Evolutionary conservation across 768 basidiomycete genomes (phyloP).

Genomic region (Boletellus emodensis): DNA sequence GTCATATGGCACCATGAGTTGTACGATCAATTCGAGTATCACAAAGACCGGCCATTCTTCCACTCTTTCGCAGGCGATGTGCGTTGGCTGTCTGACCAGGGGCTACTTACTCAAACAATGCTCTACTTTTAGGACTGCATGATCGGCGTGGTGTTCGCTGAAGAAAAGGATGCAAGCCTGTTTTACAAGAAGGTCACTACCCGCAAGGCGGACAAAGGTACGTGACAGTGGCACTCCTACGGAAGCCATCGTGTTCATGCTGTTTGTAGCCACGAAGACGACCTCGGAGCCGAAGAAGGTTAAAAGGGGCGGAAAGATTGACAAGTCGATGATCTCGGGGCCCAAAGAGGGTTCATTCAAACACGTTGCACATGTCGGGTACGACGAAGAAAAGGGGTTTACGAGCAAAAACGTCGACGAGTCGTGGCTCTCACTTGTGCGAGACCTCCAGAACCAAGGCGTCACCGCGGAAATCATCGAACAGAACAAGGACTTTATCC

Average conservation of each 20-base stretch:
- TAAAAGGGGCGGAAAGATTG: conserved; percentile 71
- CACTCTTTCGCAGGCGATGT: conserved; percentile 93
- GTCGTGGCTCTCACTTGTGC: conserved; percentile 77
- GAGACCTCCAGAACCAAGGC: conserved; percentile 59
- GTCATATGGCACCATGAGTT: conserved; percentile 93
- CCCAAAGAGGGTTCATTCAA: conserved; percentile 77
- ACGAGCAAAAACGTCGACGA: conserved; percentile 84
- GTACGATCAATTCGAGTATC: conserved; percentile 76
- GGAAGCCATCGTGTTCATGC: conserved; percentile 3
- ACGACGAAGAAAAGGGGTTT: conserved; percentile 82
- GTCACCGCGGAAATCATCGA: conserved; percentile 65
- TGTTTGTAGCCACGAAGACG: conserved; percentile 40
- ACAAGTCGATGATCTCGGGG: conserved; percentile 89
- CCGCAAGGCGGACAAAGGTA: conserved; percentile 61
- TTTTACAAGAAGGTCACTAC: conserved; percentile 81
- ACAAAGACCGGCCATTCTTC: conserved; percentile 84
- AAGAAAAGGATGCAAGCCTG: conserved; percentile 77
- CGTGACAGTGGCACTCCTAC: conserved; percentile 11
- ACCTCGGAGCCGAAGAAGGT: conserved; percentile 51
- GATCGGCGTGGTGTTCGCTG: conserved; percentile 87
- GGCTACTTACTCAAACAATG: neutral
- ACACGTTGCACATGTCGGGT: conserved; percentile 95
- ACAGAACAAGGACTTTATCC: conserved; percentile 86
- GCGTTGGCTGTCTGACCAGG: conserved; percentile 34
- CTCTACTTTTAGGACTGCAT: conserved; percentile 63